Conservation (phyloP, 2,329 filamentous ascomycete species). For the Fusarium papillatum region DNA sequence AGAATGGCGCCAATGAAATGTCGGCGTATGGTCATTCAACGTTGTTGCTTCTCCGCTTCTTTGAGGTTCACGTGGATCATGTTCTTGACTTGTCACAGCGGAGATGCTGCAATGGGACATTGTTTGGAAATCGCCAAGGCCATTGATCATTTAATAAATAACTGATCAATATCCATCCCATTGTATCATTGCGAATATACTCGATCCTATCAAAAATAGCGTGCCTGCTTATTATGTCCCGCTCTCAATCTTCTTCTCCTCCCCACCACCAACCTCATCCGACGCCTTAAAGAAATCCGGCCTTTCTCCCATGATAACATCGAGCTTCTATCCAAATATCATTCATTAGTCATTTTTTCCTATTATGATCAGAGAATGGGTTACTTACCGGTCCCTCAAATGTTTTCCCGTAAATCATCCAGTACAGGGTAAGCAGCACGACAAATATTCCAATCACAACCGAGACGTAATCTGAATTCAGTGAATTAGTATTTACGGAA, state of each 20-base stretch:
- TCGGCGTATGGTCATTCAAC: background rate
- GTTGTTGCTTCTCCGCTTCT: background rate
- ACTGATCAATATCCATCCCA: background rate
- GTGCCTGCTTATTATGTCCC: background rate
- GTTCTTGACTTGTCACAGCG: background rate
- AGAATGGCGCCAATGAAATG: background rate
- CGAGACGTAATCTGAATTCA: slow-evolving; percentile 49
- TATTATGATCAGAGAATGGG: fast-evolving
- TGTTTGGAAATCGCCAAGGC: background rate
- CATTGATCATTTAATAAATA: background rate
- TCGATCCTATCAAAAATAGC: too few relatives aligned
- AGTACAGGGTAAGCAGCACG: slow-evolving; percentile 23
- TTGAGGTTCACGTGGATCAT: background rate
- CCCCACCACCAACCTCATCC: slow-evolving; percentile 24
- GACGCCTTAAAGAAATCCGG: slow-evolving; percentile 9
- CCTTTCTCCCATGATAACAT: slow-evolving; percentile 27
- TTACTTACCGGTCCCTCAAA: slow-evolving; percentile 35
- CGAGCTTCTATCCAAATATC: slow-evolving; percentile 4
- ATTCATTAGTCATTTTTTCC: background rate
- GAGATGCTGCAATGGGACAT: background rate
- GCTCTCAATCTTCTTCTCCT: slow-evolving; percentile 24
- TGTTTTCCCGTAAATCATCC: slow-evolving; percentile 27
- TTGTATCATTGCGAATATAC: too few relatives aligned
- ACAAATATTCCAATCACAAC: slow-evolving; percentile 53
- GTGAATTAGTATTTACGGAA: background rate